phyloP scores from a whole-genome alignment of 2,329 filamentous ascomycete species.

The Colletotrichum aenigma region DNA sequence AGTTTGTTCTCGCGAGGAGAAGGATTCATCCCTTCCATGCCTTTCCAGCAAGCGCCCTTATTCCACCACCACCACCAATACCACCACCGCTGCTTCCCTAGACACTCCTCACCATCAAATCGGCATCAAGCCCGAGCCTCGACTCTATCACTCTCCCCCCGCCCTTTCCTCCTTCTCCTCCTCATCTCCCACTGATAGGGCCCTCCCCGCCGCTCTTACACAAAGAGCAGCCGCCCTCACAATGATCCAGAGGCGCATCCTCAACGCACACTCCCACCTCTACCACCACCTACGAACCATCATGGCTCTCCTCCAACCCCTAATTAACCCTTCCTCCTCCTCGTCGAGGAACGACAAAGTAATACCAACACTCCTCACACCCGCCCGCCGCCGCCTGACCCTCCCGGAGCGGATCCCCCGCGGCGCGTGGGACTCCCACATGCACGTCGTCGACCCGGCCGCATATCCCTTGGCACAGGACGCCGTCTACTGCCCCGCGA shows the following conservation, averaged over 20 bases:
- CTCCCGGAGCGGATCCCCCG: constrained; percentile 35
- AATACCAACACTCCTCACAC: background rate
- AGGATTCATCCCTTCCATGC: constrained; percentile 8
- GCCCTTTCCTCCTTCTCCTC: background rate
- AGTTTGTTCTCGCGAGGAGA: constrained; percentile 4
- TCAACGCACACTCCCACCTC: background rate
- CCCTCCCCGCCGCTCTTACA: background rate
- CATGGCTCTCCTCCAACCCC: constrained; percentile 14
- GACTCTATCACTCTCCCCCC: background rate
- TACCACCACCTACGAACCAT: background rate
- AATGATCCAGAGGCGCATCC: constrained; percentile 6
- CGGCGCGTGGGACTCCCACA: constrained; percentile 65
- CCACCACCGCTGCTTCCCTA: background rate
- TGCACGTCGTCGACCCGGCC: constrained; percentile 64
- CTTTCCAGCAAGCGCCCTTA: background rate
- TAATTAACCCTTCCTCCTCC: background rate
- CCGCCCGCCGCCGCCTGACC: constrained; percentile 4
- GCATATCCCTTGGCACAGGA: constrained; percentile 50
- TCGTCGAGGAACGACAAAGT: background rate
- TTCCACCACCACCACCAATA: background rate
- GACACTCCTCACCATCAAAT: background rate
- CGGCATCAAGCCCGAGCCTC: background rate
- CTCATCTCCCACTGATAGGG: background rate
- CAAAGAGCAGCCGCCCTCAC: background rate
- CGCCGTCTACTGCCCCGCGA: constrained; percentile 55